phyloP scores from a whole-genome alignment of 2,329 filamentous ascomycete genomes.

The Ilyonectria sp. region DNA sequence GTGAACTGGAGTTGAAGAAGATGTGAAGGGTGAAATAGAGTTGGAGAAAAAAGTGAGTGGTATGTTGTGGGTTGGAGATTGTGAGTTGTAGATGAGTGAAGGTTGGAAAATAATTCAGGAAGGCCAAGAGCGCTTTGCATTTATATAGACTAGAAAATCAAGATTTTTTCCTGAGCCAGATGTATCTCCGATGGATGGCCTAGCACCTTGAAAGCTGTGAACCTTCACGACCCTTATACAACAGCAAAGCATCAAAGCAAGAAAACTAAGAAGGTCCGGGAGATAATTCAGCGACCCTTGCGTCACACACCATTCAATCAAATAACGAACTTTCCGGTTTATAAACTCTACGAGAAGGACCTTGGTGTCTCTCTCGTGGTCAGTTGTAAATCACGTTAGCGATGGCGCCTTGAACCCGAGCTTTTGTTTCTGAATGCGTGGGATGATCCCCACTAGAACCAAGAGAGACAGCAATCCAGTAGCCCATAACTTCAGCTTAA shows the following conservation, averaged over 20 bases:
- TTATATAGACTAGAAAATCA: not conserved
- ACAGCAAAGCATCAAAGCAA: not conserved
- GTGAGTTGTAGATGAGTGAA: not conserved
- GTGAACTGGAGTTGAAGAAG: not conserved
- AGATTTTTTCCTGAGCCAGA: not conserved
- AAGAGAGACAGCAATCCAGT: constrained; percentile 77
- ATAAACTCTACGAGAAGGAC: not conserved
- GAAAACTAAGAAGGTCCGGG: not conserved
- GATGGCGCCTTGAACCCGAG: constrained; percentile 66
- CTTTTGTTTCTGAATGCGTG: constrained; percentile 87
- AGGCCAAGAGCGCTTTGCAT: not conserved
- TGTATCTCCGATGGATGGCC: not conserved
- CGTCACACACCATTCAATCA: not conserved
- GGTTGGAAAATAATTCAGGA: not conserved
- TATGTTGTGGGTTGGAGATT: not conserved
- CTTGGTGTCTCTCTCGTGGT: not conserved
- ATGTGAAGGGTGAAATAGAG: not conserved
- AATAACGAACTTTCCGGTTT: not conserved
- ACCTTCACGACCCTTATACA: not conserved
- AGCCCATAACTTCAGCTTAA: constrained; percentile 84
- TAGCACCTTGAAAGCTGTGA: not conserved
- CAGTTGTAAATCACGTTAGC: constrained; percentile 25
- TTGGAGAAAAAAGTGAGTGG: not conserved
- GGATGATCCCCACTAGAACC: constrained; percentile 79
- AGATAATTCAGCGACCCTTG: not conserved